These are phyloP conservation scores for Pythium scleroteichum DNA, from an alignment of 352 stramenopile genomes.

Conservation along the genomic window DNA sequence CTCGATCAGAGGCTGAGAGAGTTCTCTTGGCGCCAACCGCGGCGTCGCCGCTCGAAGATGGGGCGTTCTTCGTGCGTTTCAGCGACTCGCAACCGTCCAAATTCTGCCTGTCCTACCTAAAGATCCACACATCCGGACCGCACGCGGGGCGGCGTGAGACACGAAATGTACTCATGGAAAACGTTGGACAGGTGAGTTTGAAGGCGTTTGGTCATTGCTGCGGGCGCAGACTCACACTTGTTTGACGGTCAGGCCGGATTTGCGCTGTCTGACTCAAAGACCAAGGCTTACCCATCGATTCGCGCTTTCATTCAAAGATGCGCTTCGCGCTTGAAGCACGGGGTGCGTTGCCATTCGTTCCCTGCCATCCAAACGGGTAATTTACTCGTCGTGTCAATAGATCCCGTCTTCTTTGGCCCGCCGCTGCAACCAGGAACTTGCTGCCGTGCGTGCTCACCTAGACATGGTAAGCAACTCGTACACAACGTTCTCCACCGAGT, in stretches of 20 bases:
- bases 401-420: conserved; percentile 52
- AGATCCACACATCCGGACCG: conserved; percentile 45
- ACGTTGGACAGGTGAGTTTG: conserved; percentile 35
- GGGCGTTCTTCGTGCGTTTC: conserved; percentile 76
- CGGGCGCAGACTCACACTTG: conserved; percentile 13
- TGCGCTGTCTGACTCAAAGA: conserved; percentile 48
- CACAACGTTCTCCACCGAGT: conserved; percentile 68
- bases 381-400: conserved; percentile 22
- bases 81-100: conserved; percentile 77
- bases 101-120: conserved; percentile 80
- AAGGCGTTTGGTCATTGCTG: too few relatives aligned
- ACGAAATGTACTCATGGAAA: conserved; percentile 75
- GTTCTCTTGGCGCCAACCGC: conserved; percentile 29
- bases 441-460: conserved; percentile 23
- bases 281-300: conserved; percentile 61
- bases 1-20: conserved; percentile 46
- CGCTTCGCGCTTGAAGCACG: conserved; percentile 54
- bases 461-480: conserved; percentile 61
- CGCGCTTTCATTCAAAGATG: conserved; percentile 63
- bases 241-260: conserved; percentile 47
- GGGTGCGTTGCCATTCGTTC: conserved; percentile 33
- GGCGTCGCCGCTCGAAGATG: conserved; percentile 37
- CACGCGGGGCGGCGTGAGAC: conserved; percentile 45
- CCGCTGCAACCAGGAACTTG: conserved; percentile 46
- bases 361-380: not conserved